These are phyloP conservation scores for Silene conica DNA, from an alignment of 148 eudicot genomes.

Conservation along the genomic window DNA sequence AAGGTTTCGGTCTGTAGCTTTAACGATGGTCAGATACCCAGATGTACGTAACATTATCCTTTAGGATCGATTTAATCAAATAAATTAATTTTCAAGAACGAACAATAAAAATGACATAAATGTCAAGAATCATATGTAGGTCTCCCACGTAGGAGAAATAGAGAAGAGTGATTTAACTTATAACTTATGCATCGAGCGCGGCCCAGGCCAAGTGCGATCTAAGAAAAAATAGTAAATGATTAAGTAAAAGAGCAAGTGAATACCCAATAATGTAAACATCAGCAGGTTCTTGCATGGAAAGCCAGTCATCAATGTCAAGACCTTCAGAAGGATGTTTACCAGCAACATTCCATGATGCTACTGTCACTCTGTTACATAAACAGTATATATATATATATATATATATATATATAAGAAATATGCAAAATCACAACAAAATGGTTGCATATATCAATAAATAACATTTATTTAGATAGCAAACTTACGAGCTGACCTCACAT, in stretches of 20 bases:
- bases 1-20: too few relatives aligned
- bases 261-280: slow-evolving; percentile 88
- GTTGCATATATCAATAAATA: not conserved
- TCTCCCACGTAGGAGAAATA: too few relatives aligned
- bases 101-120: too few relatives aligned
- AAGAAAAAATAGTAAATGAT: too few relatives aligned
- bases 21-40: too few relatives aligned
- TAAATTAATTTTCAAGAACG: too few relatives aligned
- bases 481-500: slow-evolving; percentile 69
- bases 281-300: slow-evolving; percentile 70
- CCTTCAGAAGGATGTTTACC: slow-evolving; percentile 61
- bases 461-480: slow-evolving; percentile 9
- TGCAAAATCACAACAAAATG: not conserved
- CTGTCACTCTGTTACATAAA: slow-evolving; percentile 42
- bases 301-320: slow-evolving; percentile 87
- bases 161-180: too few relatives aligned
- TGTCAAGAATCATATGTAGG: too few relatives aligned
- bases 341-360: slow-evolving; percentile 94
- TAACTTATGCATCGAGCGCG: too few relatives aligned
- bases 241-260: not conserved
- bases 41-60: too few relatives aligned
- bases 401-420: not conserved
- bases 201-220: too few relatives aligned
- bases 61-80: too few relatives aligned
- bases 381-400: not conserved